Conservation (phyloP, 2,329 filamentous ascomycete species). For the Thelonectria blattea region DNA sequence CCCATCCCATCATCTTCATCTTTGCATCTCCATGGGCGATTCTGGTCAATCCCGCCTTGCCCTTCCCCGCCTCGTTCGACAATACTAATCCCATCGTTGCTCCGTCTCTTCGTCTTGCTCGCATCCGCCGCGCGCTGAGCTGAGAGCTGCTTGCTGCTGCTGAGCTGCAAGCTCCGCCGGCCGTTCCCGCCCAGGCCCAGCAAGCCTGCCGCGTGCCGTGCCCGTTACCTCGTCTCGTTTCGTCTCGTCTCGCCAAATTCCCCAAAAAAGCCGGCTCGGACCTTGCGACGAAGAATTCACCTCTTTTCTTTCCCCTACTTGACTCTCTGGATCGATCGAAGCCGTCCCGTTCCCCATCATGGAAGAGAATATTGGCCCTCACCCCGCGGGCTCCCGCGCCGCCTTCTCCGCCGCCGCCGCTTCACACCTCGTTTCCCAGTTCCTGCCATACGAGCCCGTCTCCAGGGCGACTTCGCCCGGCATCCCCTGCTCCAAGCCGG, state of each 20-base stretch:
- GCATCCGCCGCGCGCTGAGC: slow-evolving; percentile 25
- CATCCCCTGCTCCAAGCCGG: slow-evolving; percentile 56
- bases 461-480: slow-evolving; percentile 89
- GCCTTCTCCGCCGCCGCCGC: slow-evolving; percentile 42
- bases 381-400: slow-evolving; percentile 40
- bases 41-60: not conserved
- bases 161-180: slow-evolving; percentile 22
- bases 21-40: not conserved
- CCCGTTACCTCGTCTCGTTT: not conserved
- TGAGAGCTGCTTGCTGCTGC: no score
- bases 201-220: slow-evolving; percentile 23
- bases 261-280: slow-evolving; percentile 13
- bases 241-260: not conserved
- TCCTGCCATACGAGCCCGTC: slow-evolving; percentile 67
- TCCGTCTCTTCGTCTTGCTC: slow-evolving; percentile 1
- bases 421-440: slow-evolving; percentile 44
- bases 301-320: not conserved
- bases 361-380: slow-evolving; percentile 48
- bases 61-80: slow-evolving; percentile 3
- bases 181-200: slow-evolving; percentile 23
- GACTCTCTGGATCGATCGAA: slow-evolving; percentile 5
- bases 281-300: slow-evolving; percentile 19
- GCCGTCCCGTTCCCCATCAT: slow-evolving; percentile 32
- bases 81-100: not conserved
- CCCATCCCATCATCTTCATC: not conserved